Conservation (phyloP, 108 stramenopile species). For the Nannochloropsis granulata region DNA sequence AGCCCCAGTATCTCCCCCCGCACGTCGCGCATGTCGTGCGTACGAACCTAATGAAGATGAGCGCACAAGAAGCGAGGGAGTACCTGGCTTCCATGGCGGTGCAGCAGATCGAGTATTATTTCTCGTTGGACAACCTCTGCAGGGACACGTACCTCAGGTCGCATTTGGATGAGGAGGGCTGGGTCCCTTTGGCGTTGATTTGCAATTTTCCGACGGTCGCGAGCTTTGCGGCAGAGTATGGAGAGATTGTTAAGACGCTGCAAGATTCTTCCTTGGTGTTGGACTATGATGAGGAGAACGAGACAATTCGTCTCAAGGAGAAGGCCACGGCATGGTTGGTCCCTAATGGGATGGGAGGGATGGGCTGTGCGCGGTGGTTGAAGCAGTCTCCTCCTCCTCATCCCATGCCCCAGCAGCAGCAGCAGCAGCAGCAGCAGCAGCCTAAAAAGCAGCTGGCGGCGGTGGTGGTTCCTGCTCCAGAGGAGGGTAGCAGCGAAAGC, state of each 20-base stretch:
- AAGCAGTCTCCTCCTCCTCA: background rate
- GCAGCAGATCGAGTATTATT: constrained; percentile 41
- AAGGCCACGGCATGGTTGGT: background rate
- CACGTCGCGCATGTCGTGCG: background rate
- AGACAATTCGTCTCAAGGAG: background rate
- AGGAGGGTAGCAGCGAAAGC: background rate
- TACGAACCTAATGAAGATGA: background rate
- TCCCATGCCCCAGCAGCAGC: background rate
- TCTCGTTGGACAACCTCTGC: constrained; percentile 36
- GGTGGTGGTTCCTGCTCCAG: background rate
- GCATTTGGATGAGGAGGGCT: constrained; percentile 38
- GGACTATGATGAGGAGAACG: background rate
- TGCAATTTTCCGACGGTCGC: background rate
- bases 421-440: background rate
- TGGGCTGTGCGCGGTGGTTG: background rate
- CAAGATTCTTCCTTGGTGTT: background rate
- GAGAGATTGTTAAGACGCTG: background rate
- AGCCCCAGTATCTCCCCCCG: background rate
- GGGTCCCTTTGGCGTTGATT: background rate
- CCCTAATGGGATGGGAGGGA: background rate
- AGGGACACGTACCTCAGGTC: constrained; percentile 31
- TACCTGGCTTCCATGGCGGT: constrained; percentile 24
- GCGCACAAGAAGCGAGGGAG: constrained; percentile 2
- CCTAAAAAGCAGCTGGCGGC: background rate
- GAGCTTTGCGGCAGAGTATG: background rate